Base-by-base conservation (phyloP, 352 stramenopile species). In the Saprolegnia diclina region DNA sequence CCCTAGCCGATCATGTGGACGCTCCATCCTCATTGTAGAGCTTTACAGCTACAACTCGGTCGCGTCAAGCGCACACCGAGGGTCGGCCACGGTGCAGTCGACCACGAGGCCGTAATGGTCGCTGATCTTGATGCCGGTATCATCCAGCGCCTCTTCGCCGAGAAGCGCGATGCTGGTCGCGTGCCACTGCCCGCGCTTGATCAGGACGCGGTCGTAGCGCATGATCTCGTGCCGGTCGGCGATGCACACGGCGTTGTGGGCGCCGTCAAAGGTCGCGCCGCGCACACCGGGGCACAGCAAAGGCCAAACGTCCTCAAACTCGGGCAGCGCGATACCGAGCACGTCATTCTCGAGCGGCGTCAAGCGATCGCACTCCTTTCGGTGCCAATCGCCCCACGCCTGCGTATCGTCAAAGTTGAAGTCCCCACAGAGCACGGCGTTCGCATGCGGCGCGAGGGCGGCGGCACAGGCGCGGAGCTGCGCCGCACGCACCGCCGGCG, bases 341-440 rank as follows among this genome's bases (percentile, higher is more conserved):
- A 57, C 52, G 32, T 57, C 22, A 16, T 57, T 57, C 16, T 57
- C 52, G 32, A 57, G 52, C 16, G 52, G 52, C 16, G 22, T 18
- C 32, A 38, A 16, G 7, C 38, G 38, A 45, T 14, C 7, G 38
- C 38, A n/a, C 18, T 19, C 21, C 18, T 19, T 21, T 52, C 52
- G 9, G 22, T 57, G 22, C 52, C 52, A 57, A 16, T 7, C 9
- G 32, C 52, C 52, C 52, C 52, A 57, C 32, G 22, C 52, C 32
- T 57, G 52, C 22, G 52, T 57, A 16, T 57, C 52, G 16, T 57
- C 52, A 57, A 57, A 57, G 32, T 57, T 57, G 32, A 57, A 57
- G 32, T 57, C 52, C 7, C 52, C 52, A 16, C 52, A 57, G 7
- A 57, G 16, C 7, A 57, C 16, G 7, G 52, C 52, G 32, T 57